phyloP scores from a whole-genome alignment of 2,329 filamentous ascomycete genomes.

The Hypoxylon sp. region DNA sequence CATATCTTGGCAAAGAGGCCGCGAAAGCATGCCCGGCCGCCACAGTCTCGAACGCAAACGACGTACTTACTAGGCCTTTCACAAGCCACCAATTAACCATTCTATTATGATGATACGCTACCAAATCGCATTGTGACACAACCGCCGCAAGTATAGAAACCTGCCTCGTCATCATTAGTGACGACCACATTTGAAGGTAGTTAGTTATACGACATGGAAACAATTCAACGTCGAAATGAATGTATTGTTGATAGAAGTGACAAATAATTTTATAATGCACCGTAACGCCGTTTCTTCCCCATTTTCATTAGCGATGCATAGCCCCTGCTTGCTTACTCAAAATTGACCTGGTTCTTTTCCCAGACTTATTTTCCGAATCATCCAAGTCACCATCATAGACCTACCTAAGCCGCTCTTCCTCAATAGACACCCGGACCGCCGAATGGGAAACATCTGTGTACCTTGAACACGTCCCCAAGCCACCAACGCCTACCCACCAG shows the following conservation, averaged over 20 bases:
- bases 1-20: conserved; percentile 36
- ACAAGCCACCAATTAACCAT: background rate
- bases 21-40: conserved; percentile 13
- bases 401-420: background rate
- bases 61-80: background rate
- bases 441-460: background rate
- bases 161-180: background rate
- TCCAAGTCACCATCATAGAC: background rate
- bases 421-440: background rate
- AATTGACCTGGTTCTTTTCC: background rate
- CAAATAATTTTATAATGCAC: background rate
- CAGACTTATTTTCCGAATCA: background rate
- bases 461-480: background rate
- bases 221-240: background rate
- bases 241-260: background rate
- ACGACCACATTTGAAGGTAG: background rate
- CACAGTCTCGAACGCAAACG: conserved; percentile 12
- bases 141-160: background rate
- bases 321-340: background rate
- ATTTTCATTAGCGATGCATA: background rate
- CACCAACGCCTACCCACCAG: background rate
- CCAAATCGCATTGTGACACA: background rate
- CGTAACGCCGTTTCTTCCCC: background rate
- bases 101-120: conserved; percentile 1
- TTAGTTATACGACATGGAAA: background rate